Percentiles rank a stretch among this genome's conserved stretches.
These are phyloP conservation scores for Eruca vesicaria DNA, from an alignment of 441 rosid genomes.

Conservation along the genomic window DNA sequence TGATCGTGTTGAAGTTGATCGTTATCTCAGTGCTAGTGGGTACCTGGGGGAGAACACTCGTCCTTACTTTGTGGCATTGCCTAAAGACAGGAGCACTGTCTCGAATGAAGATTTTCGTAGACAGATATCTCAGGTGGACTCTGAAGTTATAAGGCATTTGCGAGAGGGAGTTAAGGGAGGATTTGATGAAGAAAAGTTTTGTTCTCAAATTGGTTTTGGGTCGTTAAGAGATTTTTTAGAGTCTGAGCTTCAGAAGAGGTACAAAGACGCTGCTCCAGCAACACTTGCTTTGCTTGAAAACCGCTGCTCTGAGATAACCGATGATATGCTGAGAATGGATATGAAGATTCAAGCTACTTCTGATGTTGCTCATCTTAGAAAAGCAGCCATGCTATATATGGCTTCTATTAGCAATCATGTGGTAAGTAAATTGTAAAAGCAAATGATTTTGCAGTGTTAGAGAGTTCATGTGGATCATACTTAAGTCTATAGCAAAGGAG, in stretches of 20 bases:
- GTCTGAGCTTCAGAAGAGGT: slow-evolving; percentile 89
- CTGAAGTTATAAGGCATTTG: slow-evolving; percentile 63
- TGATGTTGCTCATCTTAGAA: slow-evolving; percentile 81
- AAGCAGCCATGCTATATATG: slow-evolving; percentile 81
- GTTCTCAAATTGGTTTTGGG: slow-evolving; percentile 66
- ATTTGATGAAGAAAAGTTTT: slow-evolving; percentile 86
- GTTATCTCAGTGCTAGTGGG: slow-evolving; percentile 89
- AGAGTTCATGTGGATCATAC: neutral
- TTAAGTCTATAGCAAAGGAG: neutral
- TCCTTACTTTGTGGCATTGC: slow-evolving; percentile 89
- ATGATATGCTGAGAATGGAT: slow-evolving; percentile 68
- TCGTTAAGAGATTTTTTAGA: slow-evolving; percentile 85
- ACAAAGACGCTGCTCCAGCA: slow-evolving; percentile 94
- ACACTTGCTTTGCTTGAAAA: slow-evolving; percentile 96
- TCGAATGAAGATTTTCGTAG: slow-evolving; percentile 89
- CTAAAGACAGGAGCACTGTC: slow-evolving; percentile 72
- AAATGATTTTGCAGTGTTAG: neutral
- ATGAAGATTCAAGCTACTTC: slow-evolving; percentile 81
- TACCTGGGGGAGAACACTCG: slow-evolving; percentile 85
- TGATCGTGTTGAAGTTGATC: slow-evolving; percentile 89
- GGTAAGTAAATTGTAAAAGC: slow-evolving; percentile 45
- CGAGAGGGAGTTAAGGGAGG: slow-evolving; percentile 83
- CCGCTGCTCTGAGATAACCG: slow-evolving; percentile 70
- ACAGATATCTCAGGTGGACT: slow-evolving; percentile 85
- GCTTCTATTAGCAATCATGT: slow-evolving; percentile 87